Conservation (phyloP, 2,329 filamentous ascomycete genomes). For the Berkeleyomyces rouxiae region DNA sequence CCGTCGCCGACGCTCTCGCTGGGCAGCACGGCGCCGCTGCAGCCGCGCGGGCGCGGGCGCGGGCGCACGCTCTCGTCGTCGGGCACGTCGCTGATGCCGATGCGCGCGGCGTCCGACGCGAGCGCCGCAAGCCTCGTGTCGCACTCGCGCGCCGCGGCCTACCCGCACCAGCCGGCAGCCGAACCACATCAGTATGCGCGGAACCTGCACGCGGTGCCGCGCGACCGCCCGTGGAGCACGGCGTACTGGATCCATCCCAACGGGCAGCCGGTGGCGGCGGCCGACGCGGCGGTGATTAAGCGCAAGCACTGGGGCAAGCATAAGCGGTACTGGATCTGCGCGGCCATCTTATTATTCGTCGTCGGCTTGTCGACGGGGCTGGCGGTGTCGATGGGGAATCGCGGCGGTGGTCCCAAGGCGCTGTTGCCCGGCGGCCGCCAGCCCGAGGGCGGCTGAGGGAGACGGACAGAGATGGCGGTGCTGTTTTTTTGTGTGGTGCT, state of each 20-base stretch:
- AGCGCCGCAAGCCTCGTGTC: background rate
- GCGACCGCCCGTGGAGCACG: slow-evolving; percentile 10
- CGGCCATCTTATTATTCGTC: slow-evolving; percentile 7
- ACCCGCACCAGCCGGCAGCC: background rate
- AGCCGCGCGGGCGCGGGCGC: background rate
- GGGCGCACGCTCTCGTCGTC: background rate
- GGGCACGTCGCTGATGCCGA: background rate
- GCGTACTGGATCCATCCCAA: slow-evolving; percentile 10
- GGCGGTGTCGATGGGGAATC: slow-evolving; percentile 11
- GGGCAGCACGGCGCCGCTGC: background rate
- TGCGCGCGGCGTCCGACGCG: background rate
- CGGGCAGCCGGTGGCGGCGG: background rate
- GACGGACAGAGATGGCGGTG: background rate
- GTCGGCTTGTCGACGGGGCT: slow-evolving; percentile 11
- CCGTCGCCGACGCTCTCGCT: background rate
- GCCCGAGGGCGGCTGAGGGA: background rate
- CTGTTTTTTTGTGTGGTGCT: too few species aligned
- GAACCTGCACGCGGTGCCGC: background rate
- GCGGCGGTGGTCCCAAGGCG: background rate
- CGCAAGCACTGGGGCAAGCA: slow-evolving; percentile 7
- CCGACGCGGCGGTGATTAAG: background rate
- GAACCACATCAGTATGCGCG: background rate
- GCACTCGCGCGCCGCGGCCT: background rate
- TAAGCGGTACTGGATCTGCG: slow-evolving; percentile 13
- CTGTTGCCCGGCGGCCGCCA: background rate